Base-by-base conservation (phyloP, 2,329 filamentous ascomycete genomes). In the Beauveria caledonica region DNA sequence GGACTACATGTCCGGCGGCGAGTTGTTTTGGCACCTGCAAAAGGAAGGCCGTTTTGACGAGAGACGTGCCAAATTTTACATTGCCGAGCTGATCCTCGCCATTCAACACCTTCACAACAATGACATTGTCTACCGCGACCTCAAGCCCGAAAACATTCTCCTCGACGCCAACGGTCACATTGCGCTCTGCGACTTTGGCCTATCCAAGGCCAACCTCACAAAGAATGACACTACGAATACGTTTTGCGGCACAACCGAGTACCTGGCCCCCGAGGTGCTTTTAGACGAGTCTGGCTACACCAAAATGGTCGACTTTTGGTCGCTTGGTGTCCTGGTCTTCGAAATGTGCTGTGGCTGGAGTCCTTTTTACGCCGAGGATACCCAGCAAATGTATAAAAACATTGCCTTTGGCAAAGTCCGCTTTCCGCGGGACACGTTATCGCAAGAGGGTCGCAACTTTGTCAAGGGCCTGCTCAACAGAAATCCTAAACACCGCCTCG, bases 321-420 rank as follows among this genome's bases (percentile, higher is more conserved):
- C 94, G 1, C 81, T 99, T 13, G 94, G 94, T 61, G 94, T 99
- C 52, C 80, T 99, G 59, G 94, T 99, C 1, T 99, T 99, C 69
- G 94, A 99, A 74, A 99, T 99, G 94, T 99, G 94, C 78, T 99
- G 94, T 69, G 94, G 94, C 39, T 99, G 94, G 94, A 97, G 92
- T 69, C 94, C 94, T 0, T 99, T 99, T 76, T 99, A 97, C 68
- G 94, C 94, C 60, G 94, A 99, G 70, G 94, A 99, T 71, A 99
- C 94, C 0, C 94, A 99, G 75, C 94, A 99, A 74, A 99, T 99
- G 94, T 99, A 99, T 80, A 99, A 99, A 80, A 99, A 99, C 77
- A 99, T 99, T 72, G 94, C 94, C 0, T 99, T 99, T 70, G 94
- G 94, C 71, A 99, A 99, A 73, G 94, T 99, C 61, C 84, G 94